Conservation (phyloP, 2,329 filamentous ascomycete genomes). For the Neofusicoccum kwambonambiense region DNA sequence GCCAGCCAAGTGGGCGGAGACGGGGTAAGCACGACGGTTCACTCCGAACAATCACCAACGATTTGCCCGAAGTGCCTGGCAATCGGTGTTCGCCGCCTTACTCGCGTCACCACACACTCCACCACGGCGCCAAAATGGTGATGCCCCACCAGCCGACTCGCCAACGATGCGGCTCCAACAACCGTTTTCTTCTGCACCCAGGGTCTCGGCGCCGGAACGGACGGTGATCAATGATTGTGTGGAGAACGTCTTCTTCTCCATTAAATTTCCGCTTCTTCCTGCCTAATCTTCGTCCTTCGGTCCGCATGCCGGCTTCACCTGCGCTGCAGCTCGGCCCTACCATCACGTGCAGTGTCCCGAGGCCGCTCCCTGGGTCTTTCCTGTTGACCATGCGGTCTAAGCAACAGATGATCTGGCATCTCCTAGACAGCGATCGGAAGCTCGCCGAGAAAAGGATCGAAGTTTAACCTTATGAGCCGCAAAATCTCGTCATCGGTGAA, state of each 20-base stretch:
- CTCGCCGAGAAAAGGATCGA: neutral
- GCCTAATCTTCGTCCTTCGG: neutral
- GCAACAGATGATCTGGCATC: neutral
- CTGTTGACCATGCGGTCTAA: neutral
- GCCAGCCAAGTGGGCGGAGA: no score
- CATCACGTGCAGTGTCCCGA: neutral
- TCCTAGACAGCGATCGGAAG: neutral
- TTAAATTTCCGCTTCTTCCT: neutral
- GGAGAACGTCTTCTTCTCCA: neutral
- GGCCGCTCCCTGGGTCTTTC: neutral
- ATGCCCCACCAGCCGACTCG: neutral
- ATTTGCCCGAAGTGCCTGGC: neutral
- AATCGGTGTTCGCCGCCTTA: neutral
- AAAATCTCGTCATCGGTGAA: neutral
- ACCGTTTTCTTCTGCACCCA: neutral
- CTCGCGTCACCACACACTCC: neutral
- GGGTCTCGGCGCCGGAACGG: neutral
- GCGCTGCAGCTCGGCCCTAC: neutral
- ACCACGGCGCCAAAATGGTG: neutral
- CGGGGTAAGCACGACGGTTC: neutral
- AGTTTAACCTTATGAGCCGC: neutral
- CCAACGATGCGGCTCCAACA: neutral
- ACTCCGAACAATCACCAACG: neutral
- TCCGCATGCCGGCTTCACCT: neutral
- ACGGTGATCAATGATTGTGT: neutral